Conservation (phyloP, 495 filamentous ascomycete species). For the Cudoniella acicularis region DNA sequence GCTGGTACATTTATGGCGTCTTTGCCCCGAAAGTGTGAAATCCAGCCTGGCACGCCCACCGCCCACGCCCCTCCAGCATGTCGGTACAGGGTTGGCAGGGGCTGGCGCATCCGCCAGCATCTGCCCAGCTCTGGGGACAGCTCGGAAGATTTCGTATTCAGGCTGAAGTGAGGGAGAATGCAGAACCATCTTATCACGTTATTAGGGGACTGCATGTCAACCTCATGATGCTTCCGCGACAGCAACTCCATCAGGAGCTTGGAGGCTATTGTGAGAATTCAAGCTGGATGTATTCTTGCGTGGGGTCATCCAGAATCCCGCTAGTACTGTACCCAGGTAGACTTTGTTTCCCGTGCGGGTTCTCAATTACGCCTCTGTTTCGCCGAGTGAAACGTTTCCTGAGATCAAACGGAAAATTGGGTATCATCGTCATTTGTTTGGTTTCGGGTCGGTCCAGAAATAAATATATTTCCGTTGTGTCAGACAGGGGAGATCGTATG, state of each 20-base stretch:
- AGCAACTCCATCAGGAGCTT: background rate
- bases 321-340: background rate
- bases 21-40: no score
- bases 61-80: background rate
- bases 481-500: no score
- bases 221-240: background rate
- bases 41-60: no score
- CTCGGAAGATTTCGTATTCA: background rate
- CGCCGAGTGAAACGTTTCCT: background rate
- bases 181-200: background rate
- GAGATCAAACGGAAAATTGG: background rate
- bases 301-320: no score
- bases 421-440: background rate
- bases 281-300: no score
- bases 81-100: background rate
- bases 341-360: background rate
- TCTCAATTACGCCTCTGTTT: background rate
- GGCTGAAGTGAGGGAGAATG: background rate
- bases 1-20: background rate
- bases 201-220: background rate
- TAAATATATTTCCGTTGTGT: background rate
- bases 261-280: background rate
- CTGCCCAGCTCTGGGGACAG: background rate
- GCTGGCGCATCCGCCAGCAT: no score
- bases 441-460: background rate